Conservation (phyloP, 768 basidiomycete genomes). For the Multifurca ochricompacta region DNA sequence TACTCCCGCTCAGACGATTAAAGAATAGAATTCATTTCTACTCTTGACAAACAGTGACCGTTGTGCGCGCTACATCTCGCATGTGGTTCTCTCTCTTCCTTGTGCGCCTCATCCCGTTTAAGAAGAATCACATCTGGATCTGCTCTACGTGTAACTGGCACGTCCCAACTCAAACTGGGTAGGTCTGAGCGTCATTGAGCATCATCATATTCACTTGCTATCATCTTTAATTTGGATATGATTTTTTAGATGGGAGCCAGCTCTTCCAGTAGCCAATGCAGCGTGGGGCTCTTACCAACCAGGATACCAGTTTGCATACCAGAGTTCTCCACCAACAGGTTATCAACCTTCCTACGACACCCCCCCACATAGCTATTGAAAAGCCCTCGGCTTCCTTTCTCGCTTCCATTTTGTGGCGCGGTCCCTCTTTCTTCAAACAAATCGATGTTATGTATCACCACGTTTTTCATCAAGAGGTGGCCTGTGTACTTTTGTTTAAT, state of each 20-base stretch:
- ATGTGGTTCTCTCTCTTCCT: constrained; percentile 75
- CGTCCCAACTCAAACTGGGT: constrained; percentile 45
- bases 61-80: constrained; percentile 54
- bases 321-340: constrained; percentile 33
- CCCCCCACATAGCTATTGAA: constrained; percentile 7
- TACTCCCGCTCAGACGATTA: constrained; percentile 4
- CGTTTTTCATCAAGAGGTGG: background rate
- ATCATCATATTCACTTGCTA: background rate
- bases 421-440: background rate
- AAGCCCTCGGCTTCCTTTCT: background rate
- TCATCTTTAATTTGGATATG: background rate
- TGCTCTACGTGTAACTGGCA: constrained; percentile 68
- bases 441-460: background rate
- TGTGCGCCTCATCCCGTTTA: constrained; percentile 62
- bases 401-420: constrained; percentile 2
- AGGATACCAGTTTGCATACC: constrained; percentile 31
- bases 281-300: constrained; percentile 15
- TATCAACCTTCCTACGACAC: constrained; percentile 17
- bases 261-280: constrained; percentile 11
- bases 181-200: constrained; percentile 25
- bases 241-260: constrained; percentile 24
- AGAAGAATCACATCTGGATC: constrained; percentile 54
- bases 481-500: background rate
- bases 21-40: background rate
- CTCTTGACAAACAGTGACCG: constrained; percentile 39